phyloP scores from a whole-genome alignment of 192 early-diverging fungal species.

The Irineochytrium annulatum region DNA sequence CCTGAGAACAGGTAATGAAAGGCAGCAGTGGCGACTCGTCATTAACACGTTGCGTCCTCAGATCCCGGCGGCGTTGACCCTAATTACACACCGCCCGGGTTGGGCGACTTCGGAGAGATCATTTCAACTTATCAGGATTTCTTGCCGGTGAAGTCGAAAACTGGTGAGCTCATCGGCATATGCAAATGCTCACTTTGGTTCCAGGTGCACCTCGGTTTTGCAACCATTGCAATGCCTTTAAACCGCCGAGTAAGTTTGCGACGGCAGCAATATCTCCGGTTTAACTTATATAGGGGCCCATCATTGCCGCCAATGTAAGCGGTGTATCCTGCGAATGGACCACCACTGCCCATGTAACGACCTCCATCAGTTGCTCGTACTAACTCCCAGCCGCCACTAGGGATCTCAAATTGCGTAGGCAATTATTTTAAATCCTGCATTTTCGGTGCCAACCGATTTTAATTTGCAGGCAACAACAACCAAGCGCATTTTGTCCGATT shows the following conservation, averaged over 20 bases:
- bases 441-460: no score
- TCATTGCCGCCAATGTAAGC: constrained; percentile 24
- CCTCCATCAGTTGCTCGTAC: no score
- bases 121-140: no score
- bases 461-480: constrained; percentile 20
- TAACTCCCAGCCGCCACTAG: no score
- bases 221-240: constrained; percentile 9
- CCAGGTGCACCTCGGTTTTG: constrained; percentile 1
- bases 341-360: constrained; percentile 31
- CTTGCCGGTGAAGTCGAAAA: no score
- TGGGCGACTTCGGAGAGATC: neutral
- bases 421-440: no score
- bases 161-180: neutral
- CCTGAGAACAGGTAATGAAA: neutral
- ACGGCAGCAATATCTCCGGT: no score
- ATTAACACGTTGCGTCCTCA: no score
- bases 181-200: neutral
- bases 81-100: neutral
- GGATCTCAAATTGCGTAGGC: no score
- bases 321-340: constrained; percentile 33
- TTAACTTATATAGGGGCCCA: no score
- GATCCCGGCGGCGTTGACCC: constrained; percentile 7
- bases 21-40: neutral
- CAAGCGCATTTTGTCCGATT: constrained; percentile 32
- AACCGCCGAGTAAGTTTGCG: no score